Evolutionary conservation across 441 rosid species (phyloP), one percentile per base, ranked within the genome.

Genomic region (Erodium chrysanthum): DNA sequence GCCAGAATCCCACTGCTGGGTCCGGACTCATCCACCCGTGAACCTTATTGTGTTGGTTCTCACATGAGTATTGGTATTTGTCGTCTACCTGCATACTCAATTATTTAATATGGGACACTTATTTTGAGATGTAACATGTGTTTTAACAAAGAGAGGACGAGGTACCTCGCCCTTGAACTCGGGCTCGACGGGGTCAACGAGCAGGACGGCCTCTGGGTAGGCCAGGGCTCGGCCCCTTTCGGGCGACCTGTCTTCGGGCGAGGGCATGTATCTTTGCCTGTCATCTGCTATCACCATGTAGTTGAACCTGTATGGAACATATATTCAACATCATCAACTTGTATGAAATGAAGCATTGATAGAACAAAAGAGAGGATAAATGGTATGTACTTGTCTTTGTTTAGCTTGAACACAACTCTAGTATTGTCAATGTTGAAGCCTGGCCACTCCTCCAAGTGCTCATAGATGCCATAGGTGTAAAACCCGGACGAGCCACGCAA

Each of bases 201-300:
- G 88, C 65, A 84, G 81, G 65, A 89, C 96, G 3, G 97, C 97
- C 76, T 92, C 97, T 0, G 92, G 97, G 58, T 67, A 75, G 42
- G 90, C 92, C 20, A 92, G 76, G 0, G 85, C 64, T 67, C 75
- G 79, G 70, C 97, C 85, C 81, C 96, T 80, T 64, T 74, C 77
- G 0, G 84, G 79, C 7, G 22, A 25, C 64, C 92, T 83, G 79
- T 92, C 96, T 4, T 92, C 97, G 0, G 95, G 96, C 14, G 85
- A 74, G 0, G 97, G 95, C 97, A 92, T 83, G 46, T 68, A 70
- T 72, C 97, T 83, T 63, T 86, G 92, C 72, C 97, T 81, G 68
- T 92, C 79, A 66, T 92, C 91, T 17, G 95, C 87, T 68, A 92
- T 42, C 17, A 83, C 97, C 97, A 89, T 89, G 68, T 84, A 88